phyloP scores from a whole-genome alignment of 2,329 filamentous ascomycete genomes.

The Aspergillus fischeri region DNA sequence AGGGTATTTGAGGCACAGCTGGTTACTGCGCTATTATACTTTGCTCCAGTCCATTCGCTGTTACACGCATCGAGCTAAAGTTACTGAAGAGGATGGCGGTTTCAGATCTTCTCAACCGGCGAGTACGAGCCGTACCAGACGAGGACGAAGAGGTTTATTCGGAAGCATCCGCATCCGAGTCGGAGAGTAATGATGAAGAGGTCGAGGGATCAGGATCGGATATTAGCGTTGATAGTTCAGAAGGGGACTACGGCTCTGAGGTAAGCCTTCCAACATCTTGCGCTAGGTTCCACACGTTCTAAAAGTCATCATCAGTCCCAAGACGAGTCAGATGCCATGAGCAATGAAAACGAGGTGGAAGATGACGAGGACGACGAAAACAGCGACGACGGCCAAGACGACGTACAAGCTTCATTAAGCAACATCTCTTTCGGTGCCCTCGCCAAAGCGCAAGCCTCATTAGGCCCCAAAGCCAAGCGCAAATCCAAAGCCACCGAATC shows the following conservation, averaged over 20 bases:
- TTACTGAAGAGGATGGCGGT: slow-evolving; percentile 29
- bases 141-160: slow-evolving; percentile 41
- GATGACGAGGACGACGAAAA: slow-evolving; percentile 34
- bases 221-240: slow-evolving; percentile 7
- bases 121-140: slow-evolving; percentile 38
- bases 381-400: slow-evolving; percentile 32
- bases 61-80: not conserved
- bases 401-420: slow-evolving; percentile 43
- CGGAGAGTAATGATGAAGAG: slow-evolving; percentile 13
- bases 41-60: not conserved
- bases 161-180: slow-evolving; percentile 23
- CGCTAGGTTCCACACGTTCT: not conserved
- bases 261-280: not conserved
- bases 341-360: slow-evolving; percentile 40
- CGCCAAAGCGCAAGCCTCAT: slow-evolving; percentile 73
- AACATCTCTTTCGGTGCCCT: slow-evolving; percentile 85
- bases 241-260: slow-evolving; percentile 7
- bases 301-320: slow-evolving; percentile 3
- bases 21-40: not conserved
- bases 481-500: slow-evolving; percentile 15
- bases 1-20: not conserved
- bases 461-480: slow-evolving; percentile 45
- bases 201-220: slow-evolving; percentile 15
- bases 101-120: slow-evolving; percentile 37
- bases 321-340: slow-evolving; percentile 27